Evolutionary conservation across 352 stramenopile genomes (phyloP).

Genomic region (Phytophthora litchii): DNA sequence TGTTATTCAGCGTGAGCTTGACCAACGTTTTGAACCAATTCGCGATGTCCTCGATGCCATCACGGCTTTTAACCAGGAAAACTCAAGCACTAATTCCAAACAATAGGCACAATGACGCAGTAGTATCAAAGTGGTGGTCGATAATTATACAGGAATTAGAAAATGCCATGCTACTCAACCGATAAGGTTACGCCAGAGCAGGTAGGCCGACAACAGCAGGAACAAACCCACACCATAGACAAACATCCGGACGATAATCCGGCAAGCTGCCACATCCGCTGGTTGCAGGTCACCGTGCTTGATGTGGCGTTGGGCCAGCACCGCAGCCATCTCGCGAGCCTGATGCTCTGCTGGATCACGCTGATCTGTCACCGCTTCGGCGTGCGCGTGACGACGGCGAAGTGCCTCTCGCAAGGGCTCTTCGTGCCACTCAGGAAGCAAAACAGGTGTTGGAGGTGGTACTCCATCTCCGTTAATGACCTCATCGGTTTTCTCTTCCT

Average conservation of each 20-base stretch:
- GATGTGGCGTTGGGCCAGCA: conserved; percentile 51
- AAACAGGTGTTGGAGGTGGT: conserved; percentile 23
- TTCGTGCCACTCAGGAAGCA: conserved; percentile 71
- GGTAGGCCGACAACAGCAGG: conserved; percentile 40
- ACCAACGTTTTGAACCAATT: conserved; percentile 54
- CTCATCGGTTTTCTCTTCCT: conserved; percentile 41
- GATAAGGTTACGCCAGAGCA: conserved; percentile 35
- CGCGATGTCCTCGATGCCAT: conserved; percentile 48
- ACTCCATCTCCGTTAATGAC: conserved; percentile 16
- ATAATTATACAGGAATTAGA: conserved; percentile 22
- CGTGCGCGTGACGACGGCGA: conserved; percentile 54
- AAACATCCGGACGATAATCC: conserved; percentile 55
- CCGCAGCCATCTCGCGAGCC: conserved; percentile 53
- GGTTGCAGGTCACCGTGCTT: conserved; percentile 45
- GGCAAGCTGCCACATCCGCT: conserved; percentile 48
- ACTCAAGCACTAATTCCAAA: conserved; percentile 2
- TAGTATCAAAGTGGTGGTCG: background rate
- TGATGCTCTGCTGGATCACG: conserved; percentile 51
- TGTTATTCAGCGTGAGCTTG: conserved; percentile 59
- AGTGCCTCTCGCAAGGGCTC: conserved; percentile 53
- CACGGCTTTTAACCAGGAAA: conserved; percentile 27
- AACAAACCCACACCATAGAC: conserved; percentile 44
- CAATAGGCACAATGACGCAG: background rate
- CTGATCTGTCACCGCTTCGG: conserved; percentile 27
- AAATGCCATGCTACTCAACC: conserved; percentile 18